Evolutionary conservation across 306 rosid species (phyloP).

Genomic region (Senna tora): DNA sequence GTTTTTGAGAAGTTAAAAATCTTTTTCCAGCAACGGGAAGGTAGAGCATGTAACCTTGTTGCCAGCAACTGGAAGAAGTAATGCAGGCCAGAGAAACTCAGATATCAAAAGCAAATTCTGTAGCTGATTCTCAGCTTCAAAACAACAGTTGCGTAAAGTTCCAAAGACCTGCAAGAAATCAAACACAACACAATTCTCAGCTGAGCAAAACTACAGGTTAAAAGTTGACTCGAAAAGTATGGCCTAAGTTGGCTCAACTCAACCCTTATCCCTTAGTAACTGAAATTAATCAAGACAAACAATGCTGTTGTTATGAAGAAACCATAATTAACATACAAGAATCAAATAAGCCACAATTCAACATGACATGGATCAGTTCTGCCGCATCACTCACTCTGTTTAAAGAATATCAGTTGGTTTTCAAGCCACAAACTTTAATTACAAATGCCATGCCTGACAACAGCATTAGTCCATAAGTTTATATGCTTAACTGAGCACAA

Average conservation of each 20-base stretch:
- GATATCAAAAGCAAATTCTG: conserved; percentile 87
- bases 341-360: conserved; percentile 2
- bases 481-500: conserved; percentile 25
- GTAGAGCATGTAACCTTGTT: conserved; percentile 64
- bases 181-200: conserved; percentile 30
- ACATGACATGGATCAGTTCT: conserved; percentile 17
- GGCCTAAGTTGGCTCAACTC: neutral
- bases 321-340: conserved; percentile 27
- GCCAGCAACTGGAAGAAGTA: conserved; percentile 95
- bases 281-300: conserved; percentile 21
- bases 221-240: conserved; percentile 8
- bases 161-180: conserved; percentile 72
- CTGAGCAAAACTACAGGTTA: conserved; percentile 19
- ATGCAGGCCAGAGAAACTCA: conserved; percentile 98
- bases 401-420: neutral
- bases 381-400: conserved; percentile 15
- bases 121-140: conserved; percentile 83
- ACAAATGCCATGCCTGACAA: conserved; percentile 13
- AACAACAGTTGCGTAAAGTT: conserved; percentile 92
- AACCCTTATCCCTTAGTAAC: neutral
- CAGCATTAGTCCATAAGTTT: conserved; percentile 20
- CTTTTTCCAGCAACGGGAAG: neutral
- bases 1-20: too few relatives aligned
- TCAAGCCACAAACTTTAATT: conserved; percentile 9
- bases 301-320: conserved; percentile 21